Base-by-base conservation (phyloP, 2,329 filamentous ascomycete genomes). In the Talaromyces amestolkiae region DNA sequence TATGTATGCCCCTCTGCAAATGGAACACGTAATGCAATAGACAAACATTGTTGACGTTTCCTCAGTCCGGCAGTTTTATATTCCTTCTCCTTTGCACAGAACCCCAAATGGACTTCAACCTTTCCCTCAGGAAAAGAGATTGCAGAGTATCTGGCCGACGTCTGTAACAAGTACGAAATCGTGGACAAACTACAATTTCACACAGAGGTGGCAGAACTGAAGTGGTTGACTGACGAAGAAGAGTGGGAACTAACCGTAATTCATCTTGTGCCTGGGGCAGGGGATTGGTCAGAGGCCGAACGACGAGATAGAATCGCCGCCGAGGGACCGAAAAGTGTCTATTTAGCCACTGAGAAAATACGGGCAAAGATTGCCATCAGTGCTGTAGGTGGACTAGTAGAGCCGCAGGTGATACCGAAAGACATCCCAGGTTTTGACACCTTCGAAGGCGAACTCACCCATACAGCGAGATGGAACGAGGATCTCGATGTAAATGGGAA, bases 181-280 rank as follows among this genome's bases (percentile, higher is more conserved):
- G 78, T 82, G 15, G 84, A 86, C 71, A 87, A 87, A 69, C 84
- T 87, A 53, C 82, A 86, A 66, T 76, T 85, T 63, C 84, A 87
- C 67, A 86, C 85, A 1, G 84, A 87, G 54, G 82, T 87, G n/a
- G 79, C 78, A 65, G 74, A 80, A 60, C 78, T 83, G 60, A 76
- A 72, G 61, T 87, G 85, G 84, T 73, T 86, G 3, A 82, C 85
- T 58, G 75, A 81, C 19, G 83, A 84, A 64, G 74, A 84, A 63
- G 72, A 85, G 49, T 87, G 86, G 86, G 82, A 86, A 69, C 77
- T 87, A 15, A 81, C 75, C 5, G 72, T 87, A 13, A 77, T 80
- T 37, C 79, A 85, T 66, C 74, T 87, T 65, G 73, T 81, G 5
- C 77, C 79, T n/a, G 84, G 84, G 0, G 80, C 81, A 65, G 86